These are phyloP conservation scores for Ostreobium quekettii DNA, from an alignment of 139 green algal genomes.

Conservation along the genomic window DNA sequence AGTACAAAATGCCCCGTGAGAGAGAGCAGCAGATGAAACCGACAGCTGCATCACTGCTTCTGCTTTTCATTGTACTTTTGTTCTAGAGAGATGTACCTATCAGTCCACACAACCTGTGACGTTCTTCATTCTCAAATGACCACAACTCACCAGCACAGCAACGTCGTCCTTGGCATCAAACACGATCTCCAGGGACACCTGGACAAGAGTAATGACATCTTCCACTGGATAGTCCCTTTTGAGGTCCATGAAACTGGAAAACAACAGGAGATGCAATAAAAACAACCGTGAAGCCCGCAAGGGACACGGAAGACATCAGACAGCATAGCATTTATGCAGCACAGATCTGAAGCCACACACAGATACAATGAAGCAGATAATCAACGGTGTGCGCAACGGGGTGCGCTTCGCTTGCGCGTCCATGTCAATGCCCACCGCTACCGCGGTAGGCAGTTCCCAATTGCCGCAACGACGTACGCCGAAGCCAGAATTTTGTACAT, in stretches of 20 bases:
- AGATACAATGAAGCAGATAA: background rate
- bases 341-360: background rate
- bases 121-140: background rate
- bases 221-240: conserved; percentile 5
- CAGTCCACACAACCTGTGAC: too few relatives aligned
- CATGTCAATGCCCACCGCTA: background rate
- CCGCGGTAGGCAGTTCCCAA: too few relatives aligned
- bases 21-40: background rate
- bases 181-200: background rate
- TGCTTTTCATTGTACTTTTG: background rate
- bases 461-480: too few relatives aligned
- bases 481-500: too few relatives aligned
- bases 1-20: background rate
- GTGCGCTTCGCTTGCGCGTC: background rate
- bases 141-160: background rate
- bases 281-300: background rate
- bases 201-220: conserved; percentile 1
- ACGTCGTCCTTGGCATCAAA: background rate
- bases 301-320: background rate
- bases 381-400: background rate
- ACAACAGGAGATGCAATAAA: background rate
- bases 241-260: background rate
- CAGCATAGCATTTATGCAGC: background rate
- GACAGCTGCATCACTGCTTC: background rate
- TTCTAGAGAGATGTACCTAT: background rate